These are phyloP conservation scores for Dryas integrifolia DNA, from an alignment of 331 rosid species.

Conservation along the genomic window DNA sequence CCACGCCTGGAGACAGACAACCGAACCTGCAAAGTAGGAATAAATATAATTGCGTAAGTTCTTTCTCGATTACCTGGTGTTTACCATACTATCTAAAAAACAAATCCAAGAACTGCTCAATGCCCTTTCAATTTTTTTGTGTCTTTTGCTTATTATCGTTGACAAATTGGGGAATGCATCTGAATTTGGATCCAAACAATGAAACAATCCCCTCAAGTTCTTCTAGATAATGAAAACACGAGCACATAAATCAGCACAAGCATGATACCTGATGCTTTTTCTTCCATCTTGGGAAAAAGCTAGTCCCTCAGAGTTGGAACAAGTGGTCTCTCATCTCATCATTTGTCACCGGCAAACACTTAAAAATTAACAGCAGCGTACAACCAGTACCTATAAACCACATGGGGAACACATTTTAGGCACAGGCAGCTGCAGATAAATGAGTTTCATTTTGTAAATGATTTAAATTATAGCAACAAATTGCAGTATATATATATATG, in stretches of 20 bases:
- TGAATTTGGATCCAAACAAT: neutral
- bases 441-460: neutral
- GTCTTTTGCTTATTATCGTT: neutral
- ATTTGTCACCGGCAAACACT: constrained; percentile 74
- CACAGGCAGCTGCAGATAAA: constrained; percentile 2
- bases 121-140: no score
- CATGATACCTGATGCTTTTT: constrained; percentile 79
- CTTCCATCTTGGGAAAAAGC: constrained; percentile 93
- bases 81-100: no score
- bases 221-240: neutral
- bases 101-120: no score
- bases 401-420: constrained; percentile 5
- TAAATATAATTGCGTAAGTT: neutral
- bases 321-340: constrained; percentile 98
- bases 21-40: constrained; percentile 58
- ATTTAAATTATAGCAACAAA: neutral
- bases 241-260: neutral
- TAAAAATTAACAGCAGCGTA: constrained; percentile 78
- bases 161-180: neutral
- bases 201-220: neutral
- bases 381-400: constrained; percentile 75
- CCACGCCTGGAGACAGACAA: constrained; percentile 41
- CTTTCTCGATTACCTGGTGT: no score
- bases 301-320: constrained; percentile 85
- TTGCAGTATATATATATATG: neutral